Evolutionary conservation across 352 stramenopile species (phyloP), one percentile per base, ranked within the genome.

Genomic region (Globisporangium canariense): DNA sequence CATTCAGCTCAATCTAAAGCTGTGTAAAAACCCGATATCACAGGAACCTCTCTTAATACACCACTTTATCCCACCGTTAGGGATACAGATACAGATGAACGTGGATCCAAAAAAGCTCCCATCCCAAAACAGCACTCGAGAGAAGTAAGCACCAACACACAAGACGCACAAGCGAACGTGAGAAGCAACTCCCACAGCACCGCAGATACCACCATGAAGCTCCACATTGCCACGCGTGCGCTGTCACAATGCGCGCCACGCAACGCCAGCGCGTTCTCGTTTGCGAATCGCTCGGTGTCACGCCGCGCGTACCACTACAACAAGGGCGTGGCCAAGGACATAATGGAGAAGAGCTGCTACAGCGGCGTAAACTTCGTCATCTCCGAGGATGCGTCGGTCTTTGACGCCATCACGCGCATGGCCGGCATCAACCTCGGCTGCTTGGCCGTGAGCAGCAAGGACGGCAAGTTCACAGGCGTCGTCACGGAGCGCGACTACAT

Each of bases 401-500:
- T 97, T 67, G 94, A 99, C 38, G 94, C 93, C 28, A 83, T 99
- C 45, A 97, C 95, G 72, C 92, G 96, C 69, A 98, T 99, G 82
- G 93, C 92, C 3, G 92, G 90, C 20, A 98, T 97, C 76, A 97
- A 97, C 68, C 71, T 98, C 32, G 93, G 88, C 74, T 96, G 78
- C 54, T 77, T 98, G 22, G 94, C 97, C 0, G 94, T 97, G 43
- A 95, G 87, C 49, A 88, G 96, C 68, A 76, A 77, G 9, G 75
- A 88, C 54, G 91, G 88, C 59, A 95, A 97, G 73, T 95, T 98
- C 60, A 88, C 89, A 3, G 92, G 92, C 45, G 77, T 98, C 22
- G 77, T 98, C 38, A 97, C 82, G 53, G 96, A 98, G 81, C 89
- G 96, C 65, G 96, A 98, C 71, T 98, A 98, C 78, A 83, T 98